Conservation (phyloP, 352 stramenopile genomes). For the Globisporangium parvum region DNA sequence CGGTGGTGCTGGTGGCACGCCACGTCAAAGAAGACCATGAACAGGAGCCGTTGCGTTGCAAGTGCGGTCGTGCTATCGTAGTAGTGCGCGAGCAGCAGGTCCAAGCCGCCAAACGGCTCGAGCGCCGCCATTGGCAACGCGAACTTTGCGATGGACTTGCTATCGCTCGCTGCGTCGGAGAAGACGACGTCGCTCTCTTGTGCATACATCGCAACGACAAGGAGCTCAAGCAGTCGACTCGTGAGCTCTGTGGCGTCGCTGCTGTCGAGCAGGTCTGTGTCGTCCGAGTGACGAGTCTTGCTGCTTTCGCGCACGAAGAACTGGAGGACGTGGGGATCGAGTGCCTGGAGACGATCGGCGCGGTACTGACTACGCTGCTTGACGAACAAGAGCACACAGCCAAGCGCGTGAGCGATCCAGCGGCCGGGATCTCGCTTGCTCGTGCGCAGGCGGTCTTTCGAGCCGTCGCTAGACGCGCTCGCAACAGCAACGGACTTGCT, state of each 20-base stretch:
- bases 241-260: conserved; percentile 3
- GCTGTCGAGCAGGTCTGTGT: conserved; percentile 1
- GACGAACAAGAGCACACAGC: conserved; percentile 28
- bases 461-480: conserved; percentile 9
- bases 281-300: conserved; percentile 15
- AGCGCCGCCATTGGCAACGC: conserved; percentile 2
- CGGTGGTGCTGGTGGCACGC: conserved; percentile 6
- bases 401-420: conserved; percentile 27
- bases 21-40: conserved; percentile 21
- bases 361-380: conserved; percentile 25
- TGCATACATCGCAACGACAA: conserved; percentile 13
- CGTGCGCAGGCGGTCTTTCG: not conserved
- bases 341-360: conserved; percentile 18
- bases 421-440: not conserved
- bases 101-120: conserved; percentile 12
- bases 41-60: conserved; percentile 3
- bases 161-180: not conserved
- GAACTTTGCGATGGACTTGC: not conserved
- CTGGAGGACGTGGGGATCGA: conserved; percentile 26
- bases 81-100: conserved; percentile 10
- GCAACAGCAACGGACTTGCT: conserved; percentile 33
- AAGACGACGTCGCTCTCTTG: conserved; percentile 1
- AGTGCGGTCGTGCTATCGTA: conserved; percentile 5
- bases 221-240: conserved; percentile 10
- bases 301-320: conserved; percentile 27